Percentiles rank a stretch among this genome's conserved stretches.
Evolutionary conservation across 176 grass and related monocot species (phyloP).

Genomic region (Oropetium thomaeum): DNA sequence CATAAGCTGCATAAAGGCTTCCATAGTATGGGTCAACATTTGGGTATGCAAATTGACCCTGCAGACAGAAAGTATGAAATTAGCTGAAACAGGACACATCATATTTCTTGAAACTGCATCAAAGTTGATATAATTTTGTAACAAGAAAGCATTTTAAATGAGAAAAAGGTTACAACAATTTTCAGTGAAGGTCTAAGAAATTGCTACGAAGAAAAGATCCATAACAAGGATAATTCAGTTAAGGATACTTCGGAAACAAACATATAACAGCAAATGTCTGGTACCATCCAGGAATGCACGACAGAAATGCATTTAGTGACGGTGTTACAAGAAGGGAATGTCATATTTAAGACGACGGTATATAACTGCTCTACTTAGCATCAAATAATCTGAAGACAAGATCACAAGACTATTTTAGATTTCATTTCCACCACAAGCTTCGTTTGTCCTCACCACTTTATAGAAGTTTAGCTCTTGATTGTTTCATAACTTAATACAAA

Average conservation of each 20-base stretch:
- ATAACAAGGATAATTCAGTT: not conserved
- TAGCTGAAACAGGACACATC: not conserved
- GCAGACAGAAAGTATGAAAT: conserved; percentile 19
- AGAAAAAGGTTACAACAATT: not conserved
- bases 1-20: conserved; percentile 69
- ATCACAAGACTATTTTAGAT: not conserved
- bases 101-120: not conserved
- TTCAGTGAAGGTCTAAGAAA: conserved; percentile 2
- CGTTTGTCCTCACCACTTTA: not conserved
- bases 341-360: not conserved
- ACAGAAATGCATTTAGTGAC: not conserved
- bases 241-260: too few relatives aligned
- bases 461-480: conserved; percentile 2
- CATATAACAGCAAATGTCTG: not conserved
- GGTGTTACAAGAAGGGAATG: not conserved
- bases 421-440: not conserved
- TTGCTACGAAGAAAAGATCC: not conserved
- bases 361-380: not conserved
- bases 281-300: not conserved
- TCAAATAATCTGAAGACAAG: conserved; percentile 3
- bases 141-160: not conserved
- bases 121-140: conserved; percentile 4
- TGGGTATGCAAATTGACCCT: conserved; percentile 72
- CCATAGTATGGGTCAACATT: conserved; percentile 73
- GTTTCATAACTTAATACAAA: conserved; percentile 4